These are phyloP conservation scores for Xylaria grammica DNA, from an alignment of 495 filamentous ascomycete genomes.

Conservation along the genomic window DNA sequence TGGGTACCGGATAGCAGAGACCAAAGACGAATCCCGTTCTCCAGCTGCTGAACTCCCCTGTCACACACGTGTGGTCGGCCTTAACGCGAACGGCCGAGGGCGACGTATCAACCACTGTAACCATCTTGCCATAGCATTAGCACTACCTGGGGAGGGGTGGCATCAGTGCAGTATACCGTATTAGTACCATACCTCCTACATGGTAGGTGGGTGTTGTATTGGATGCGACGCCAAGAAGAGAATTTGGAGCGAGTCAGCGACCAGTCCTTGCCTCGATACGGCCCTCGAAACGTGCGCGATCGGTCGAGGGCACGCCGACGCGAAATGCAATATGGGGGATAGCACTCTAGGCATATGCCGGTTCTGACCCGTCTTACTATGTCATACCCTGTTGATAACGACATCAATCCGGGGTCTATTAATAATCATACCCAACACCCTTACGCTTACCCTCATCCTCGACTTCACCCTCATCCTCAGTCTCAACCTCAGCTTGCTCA, in stretches of 20 bases:
- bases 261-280: constrained; percentile 7
- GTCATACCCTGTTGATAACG: constrained; percentile 19
- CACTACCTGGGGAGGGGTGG: not conserved
- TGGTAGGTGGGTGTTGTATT: too few relatives aligned
- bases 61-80: not conserved
- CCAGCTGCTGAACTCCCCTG: not conserved
- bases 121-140: not conserved
- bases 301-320: not conserved
- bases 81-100: constrained; percentile 1
- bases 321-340: constrained; percentile 20
- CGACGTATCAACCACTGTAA: not conserved
- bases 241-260: not conserved
- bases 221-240: constrained; percentile 1
- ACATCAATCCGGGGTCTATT: constrained; percentile 16
- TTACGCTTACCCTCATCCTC: constrained; percentile 4
- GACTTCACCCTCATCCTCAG: not conserved
- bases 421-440: constrained; percentile 20
- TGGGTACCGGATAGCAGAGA: not conserved
- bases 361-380: constrained; percentile 20
- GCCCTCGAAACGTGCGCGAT: not conserved
- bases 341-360: constrained; percentile 4
- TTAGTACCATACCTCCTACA: too few relatives aligned
- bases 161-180: too few relatives aligned
- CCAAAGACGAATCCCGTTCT: not conserved
- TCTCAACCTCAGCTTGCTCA: not conserved